phyloP scores from a whole-genome alignment of 1,284 basidiomycete genomes.

The Ganoderma leucocontextum region DNA sequence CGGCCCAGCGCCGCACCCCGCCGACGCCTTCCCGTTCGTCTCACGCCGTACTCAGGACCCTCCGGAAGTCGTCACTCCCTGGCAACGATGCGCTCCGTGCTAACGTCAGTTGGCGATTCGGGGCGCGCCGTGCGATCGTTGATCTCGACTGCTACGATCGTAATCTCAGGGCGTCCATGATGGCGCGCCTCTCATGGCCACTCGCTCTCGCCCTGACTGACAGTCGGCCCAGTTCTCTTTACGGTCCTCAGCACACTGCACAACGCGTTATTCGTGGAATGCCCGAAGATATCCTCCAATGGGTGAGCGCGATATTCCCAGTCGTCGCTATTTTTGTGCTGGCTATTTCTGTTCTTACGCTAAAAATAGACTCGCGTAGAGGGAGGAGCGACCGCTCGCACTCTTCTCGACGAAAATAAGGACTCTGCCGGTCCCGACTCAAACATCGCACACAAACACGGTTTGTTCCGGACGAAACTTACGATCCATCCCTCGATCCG shows the following conservation, averaged over 20 bases:
- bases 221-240: constrained; percentile 11
- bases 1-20: not conserved
- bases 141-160: constrained; percentile 25
- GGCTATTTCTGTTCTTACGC: constrained; percentile 15
- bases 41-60: not conserved
- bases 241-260: constrained; percentile 23
- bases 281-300: constrained; percentile 21
- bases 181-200: constrained; percentile 6
- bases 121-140: constrained; percentile 25
- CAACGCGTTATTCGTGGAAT: constrained; percentile 3
- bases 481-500: not conserved
- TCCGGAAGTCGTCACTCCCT: no score
- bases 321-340: constrained; percentile 20
- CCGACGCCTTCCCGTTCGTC: constrained; percentile 6
- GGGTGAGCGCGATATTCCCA: constrained; percentile 13
- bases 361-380: constrained; percentile 16
- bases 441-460: not conserved
- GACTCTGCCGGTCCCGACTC: not conserved
- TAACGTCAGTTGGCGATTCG: constrained; percentile 23
- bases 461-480: not conserved
- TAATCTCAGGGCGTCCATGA: constrained; percentile 16
- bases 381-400: not conserved
- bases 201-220: constrained; percentile 8
- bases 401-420: constrained; percentile 13
- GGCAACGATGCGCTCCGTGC: not conserved